Evolutionary conservation across 352 stramenopile species (phyloP), one percentile per base, ranked within the genome.

Genomic region (Phytophthora ohioensis): DNA sequence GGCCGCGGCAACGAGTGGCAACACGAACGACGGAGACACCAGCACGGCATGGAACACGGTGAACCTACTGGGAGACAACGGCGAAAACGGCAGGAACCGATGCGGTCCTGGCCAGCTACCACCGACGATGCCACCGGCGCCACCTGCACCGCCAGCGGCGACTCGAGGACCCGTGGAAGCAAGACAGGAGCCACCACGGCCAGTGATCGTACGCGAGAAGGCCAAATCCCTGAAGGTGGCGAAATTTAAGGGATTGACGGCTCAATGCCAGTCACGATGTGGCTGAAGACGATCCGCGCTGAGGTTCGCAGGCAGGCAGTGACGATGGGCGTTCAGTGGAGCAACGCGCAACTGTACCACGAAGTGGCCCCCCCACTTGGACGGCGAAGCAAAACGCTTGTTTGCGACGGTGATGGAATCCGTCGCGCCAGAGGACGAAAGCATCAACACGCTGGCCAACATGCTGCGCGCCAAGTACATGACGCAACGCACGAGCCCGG

Each of bases 191-290:
- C 17, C 17, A 21, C 17, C 17, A 21, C 17, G 17, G 1, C 17
- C 17, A 21, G 17, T 21, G 17, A 21, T 21, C 17, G 17, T 21
- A 1, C 17, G 17, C 17, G 53, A 59, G 38, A 48, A 39, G 21
- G 36, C 38, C n/a, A 47, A 38, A 17, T 2, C 53, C 1, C 21
- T 57, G 11, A 52, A 57, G 21, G 4, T 56, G 4, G 17, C 34
- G 21, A 58, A 67, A 30, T 67, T 42, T 38, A 52, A 67, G 21
- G 47, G 58, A 0, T 12, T 67, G 4, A 59, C n/a, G 58, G 46
- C 47, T 30, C 36, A 0, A 52, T 67, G 39, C 38, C 48, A 0
- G 39, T 67, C 3, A 39, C 36, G 38, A 67, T 54, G 35, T 67
- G 58, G 58, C 13, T 59, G 30, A 51, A 48, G 30, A 36, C 47